A percentile compares a stretch with the other conserved stretches of the same genome.
phyloP scores from a whole-genome alignment of 306 rosid species.

The Phaseolus lunatus region DNA sequence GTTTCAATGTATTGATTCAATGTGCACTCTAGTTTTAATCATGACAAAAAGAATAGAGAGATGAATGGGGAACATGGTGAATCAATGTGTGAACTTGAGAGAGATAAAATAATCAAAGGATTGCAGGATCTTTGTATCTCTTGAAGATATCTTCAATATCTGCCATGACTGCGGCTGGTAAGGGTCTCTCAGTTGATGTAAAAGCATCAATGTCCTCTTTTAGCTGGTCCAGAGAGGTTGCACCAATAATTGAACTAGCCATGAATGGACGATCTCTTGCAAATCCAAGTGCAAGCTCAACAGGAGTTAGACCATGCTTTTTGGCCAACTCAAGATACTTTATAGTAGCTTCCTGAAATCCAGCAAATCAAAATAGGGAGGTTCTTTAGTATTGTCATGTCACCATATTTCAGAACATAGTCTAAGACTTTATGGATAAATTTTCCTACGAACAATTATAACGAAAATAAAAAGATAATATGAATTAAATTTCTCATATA shows the following conservation, averaged over 20 bases:
- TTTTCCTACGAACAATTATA: neutral
- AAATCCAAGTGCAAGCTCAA: slow-evolving; percentile 88
- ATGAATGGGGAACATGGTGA: neutral
- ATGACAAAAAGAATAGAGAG: neutral
- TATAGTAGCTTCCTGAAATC: slow-evolving; percentile 76
- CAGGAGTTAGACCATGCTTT: slow-evolving; percentile 74
- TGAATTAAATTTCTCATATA: neutral
- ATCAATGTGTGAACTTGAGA: neutral
- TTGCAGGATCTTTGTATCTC: slow-evolving; percentile 84
- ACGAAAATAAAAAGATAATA: neutral
- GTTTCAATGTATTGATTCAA: too few relatives aligned
- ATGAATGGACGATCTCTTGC: slow-evolving; percentile 85
- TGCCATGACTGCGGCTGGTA: slow-evolving; percentile 64
- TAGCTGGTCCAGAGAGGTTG: slow-evolving; percentile 83
- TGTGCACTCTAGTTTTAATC: too few relatives aligned
- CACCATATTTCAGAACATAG: slow-evolving; percentile 10
- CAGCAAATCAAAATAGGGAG: slow-evolving; percentile 3
- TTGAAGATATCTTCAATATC: slow-evolving; percentile 73
- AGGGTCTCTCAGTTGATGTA: slow-evolving; percentile 67
- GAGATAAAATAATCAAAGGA: slow-evolving; percentile 46
- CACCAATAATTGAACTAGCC: slow-evolving; percentile 90
- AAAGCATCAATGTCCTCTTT: slow-evolving; percentile 86
- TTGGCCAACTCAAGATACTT: slow-evolving; percentile 71
- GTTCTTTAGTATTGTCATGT: neutral
- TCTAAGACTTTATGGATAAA: neutral